A percentile compares a stretch with the other conserved stretches of the same genome.
Evolutionary conservation across 2,329 filamentous ascomycete genomes (phyloP).

Genomic region (Eutypella sp.): DNA sequence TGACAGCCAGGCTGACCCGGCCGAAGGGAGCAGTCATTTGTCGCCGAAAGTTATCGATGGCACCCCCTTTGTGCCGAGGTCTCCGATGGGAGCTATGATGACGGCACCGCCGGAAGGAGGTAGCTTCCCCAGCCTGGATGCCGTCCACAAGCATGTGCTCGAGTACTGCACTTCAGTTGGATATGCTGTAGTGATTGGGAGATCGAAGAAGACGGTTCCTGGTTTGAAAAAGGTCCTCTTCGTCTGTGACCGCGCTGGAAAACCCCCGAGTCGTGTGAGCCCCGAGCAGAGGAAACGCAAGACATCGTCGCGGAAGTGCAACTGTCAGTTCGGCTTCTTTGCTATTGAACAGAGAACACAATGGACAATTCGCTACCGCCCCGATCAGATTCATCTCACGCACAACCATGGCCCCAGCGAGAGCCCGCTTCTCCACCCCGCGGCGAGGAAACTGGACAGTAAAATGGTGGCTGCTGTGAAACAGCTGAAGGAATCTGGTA

Average conservation of each 20-base stretch:
- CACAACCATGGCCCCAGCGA: conserved; percentile 65
- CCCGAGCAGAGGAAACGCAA: conserved; percentile 61
- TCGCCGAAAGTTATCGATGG: conserved; percentile 46
- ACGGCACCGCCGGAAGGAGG: conserved; percentile 59
- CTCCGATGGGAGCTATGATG: conserved; percentile 56
- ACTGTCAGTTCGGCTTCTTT: conserved; percentile 66
- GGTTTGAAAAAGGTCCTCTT: conserved; percentile 64
- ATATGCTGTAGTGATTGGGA: conserved; percentile 63
- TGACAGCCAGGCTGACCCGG: conserved; percentile 42
- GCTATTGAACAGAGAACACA: conserved; percentile 63
- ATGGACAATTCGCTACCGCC: conserved; percentile 62
- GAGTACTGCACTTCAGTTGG: conserved; percentile 63
- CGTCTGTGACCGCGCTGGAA: conserved; percentile 61
- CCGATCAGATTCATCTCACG: conserved; percentile 50
- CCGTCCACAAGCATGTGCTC: conserved; percentile 59
- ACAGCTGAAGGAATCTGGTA: conserved; percentile 61
- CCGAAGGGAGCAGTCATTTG: conserved; percentile 38
- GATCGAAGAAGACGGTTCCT: conserved; percentile 63
- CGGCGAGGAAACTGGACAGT: conserved; percentile 60
- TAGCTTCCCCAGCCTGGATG: conserved; percentile 59
- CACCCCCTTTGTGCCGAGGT: conserved; percentile 45
- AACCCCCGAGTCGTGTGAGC: conserved; percentile 56
- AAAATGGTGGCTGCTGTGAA: conserved; percentile 66
- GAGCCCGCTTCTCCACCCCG: conserved; percentile 61
- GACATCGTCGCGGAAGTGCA: conserved; percentile 64